Evolutionary conservation across 192 early-diverging fungal species (phyloP).

Genomic region (Entomortierella parvispora): DNA sequence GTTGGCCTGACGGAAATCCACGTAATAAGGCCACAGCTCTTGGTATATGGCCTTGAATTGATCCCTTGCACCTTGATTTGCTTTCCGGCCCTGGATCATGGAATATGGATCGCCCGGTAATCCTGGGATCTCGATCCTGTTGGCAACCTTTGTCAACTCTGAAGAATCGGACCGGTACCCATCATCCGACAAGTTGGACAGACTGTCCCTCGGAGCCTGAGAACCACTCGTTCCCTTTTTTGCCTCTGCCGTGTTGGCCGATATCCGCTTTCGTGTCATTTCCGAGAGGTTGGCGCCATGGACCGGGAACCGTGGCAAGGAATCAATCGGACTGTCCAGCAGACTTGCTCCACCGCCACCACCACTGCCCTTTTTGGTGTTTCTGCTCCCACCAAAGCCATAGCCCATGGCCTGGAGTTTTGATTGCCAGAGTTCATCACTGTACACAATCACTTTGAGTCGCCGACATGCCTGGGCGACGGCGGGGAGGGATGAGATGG

Average conservation of each 20-base stretch:
- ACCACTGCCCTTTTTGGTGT: neutral
- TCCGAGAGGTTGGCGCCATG: slow-evolving; percentile 34
- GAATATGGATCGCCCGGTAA: slow-evolving; percentile 58
- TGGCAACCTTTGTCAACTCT: slow-evolving; percentile 10
- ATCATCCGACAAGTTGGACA: slow-evolving; percentile 31
- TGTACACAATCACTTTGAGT: slow-evolving; percentile 82
- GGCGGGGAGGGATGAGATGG: slow-evolving; percentile 56
- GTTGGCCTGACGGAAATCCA: slow-evolving; percentile 70
- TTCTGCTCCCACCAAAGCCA: slow-evolving; percentile 33
- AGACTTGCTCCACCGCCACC: neutral
- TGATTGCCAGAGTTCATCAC: slow-evolving; percentile 78
- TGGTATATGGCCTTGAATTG: slow-evolving; percentile 70
- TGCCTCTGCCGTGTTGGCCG: slow-evolving; percentile 26
- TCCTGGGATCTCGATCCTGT: slow-evolving; percentile 53
- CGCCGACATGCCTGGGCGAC: slow-evolving; percentile 72
- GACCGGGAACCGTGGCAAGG: slow-evolving; percentile 38
- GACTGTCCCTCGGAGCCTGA: slow-evolving; percentile 11
- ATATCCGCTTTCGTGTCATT: slow-evolving; percentile 26
- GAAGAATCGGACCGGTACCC: slow-evolving; percentile 18
- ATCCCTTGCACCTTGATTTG: slow-evolving; percentile 64
- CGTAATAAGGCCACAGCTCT: slow-evolving; percentile 74
- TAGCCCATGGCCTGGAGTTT: slow-evolving; percentile 69
- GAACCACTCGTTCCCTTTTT: slow-evolving; percentile 3
- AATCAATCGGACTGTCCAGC: slow-evolving; percentile 32
- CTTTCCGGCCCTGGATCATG: slow-evolving; percentile 56